Evolutionary conservation across 140 eudicot genomes (phyloP), one percentile per base, ranked within the genome.

Genomic region (Bidens hawaiensis): DNA sequence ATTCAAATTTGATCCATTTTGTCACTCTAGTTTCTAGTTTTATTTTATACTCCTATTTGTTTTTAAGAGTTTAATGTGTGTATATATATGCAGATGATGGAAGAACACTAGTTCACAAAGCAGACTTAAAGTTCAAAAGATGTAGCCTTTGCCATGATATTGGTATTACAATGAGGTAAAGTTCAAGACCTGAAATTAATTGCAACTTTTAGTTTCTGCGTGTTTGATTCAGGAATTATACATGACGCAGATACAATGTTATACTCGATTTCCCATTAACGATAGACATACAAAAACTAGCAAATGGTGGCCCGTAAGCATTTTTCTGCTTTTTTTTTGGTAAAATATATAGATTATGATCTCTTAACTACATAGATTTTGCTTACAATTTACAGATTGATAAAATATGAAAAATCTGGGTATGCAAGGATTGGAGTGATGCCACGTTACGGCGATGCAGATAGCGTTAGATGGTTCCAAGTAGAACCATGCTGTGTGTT

Each of bases 401-500:
- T 87, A 52, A 87, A 64, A 50, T 74, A 76, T 16, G 54, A 83
- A 0, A 61, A 73, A 46, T 59, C 72, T 1, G 89, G 63, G 56
- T 74, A 84, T 21, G 81, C 96, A 12, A 87, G 85, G 67, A 79
- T 87, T 15, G 94, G 96, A 45, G 82, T 87, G 61, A 81, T 87
- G 94, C 96, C 96, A 41, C 85, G 94, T 2, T 84, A 71, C 74
- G 96, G 96, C 0, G 81, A 84, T 77, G 81, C 81, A 10, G 64
- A 77, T 52, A 81, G 85, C 5, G 36, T 84, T 13, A 57, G 22
- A 23, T 87, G 94, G 96, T 87, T 87, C 49, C 72, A 75, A n/a
- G 86, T 87, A 33, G 71, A 87, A 71, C 22, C 86, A 63, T 33
- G 86, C 61, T 62, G 82, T 38, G 80, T 78, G 55, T 84, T 84